Percentiles rank a stretch among this genome's conserved stretches.
phyloP scores from a whole-genome alignment of 345 rosid species.

The Pseudoturritis turrita region DNA sequence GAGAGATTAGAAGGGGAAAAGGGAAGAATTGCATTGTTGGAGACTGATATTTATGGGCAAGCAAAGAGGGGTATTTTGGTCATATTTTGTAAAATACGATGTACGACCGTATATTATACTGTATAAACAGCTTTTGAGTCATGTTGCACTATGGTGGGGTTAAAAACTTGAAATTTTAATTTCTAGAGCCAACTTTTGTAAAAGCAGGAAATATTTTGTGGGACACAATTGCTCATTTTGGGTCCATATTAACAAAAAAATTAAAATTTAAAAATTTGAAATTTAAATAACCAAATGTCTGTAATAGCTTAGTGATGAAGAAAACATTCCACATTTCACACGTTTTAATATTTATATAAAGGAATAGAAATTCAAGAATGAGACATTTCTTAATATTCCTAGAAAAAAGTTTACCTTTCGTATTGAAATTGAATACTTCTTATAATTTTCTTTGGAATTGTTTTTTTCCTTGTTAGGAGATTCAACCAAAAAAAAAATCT shows the following conservation, averaged over 20 bases:
- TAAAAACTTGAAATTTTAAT: constrained; percentile 1
- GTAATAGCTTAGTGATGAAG: constrained; percentile 29
- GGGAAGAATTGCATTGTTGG: constrained; percentile 79
- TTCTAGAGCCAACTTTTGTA: constrained; percentile 18
- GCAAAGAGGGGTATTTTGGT: constrained; percentile 29
- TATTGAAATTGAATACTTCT: neutral
- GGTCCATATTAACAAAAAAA: neutral
- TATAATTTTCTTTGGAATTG: neutral
- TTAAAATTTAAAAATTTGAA: neutral
- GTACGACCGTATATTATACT: constrained; percentile 4
- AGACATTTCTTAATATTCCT: neutral
- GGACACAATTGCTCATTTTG: constrained; percentile 15
- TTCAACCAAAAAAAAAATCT: neutral
- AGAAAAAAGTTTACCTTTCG: neutral
- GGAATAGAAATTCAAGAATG: neutral
- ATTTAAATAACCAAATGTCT: neutral
- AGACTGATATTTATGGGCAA: constrained; percentile 55
- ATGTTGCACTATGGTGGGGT: constrained; percentile 46
- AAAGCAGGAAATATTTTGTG: constrained; percentile 28
- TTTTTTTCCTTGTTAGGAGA: neutral
- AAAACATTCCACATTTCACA: constrained; percentile 22
- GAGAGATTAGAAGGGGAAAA: constrained; percentile 61
- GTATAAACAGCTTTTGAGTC: constrained; percentile 45
- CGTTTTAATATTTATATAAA: neutral
- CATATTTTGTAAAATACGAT: constrained; percentile 3